These are phyloP conservation scores for Colletotrichum tofieldiae DNA, from an alignment of 2,329 filamentous ascomycete species.

Conservation along the genomic window DNA sequence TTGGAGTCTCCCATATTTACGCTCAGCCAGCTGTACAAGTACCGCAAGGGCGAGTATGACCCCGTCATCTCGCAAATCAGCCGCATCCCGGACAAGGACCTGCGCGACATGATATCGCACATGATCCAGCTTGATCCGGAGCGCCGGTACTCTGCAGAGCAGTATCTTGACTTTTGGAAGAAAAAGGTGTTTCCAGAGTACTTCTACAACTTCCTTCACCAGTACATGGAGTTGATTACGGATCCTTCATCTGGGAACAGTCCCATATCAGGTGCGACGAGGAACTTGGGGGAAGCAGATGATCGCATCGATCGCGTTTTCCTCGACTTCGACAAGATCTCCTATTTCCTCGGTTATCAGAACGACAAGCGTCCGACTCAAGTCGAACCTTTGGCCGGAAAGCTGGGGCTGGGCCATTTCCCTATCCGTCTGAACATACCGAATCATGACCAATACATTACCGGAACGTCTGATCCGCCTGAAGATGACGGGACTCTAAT, in stretches of 20 bases:
- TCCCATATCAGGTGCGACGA: conserved; percentile 76
- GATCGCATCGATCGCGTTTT: conserved; percentile 95
- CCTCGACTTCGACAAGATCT: conserved; percentile 97
- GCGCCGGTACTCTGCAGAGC: conserved; percentile 91
- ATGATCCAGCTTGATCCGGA: conserved; percentile 98
- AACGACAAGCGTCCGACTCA: conserved; percentile 48
- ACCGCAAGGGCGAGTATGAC: conserved; percentile 92
- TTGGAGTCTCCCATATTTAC: conserved; percentile 97
- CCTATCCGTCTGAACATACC: conserved; percentile 90
- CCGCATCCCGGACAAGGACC: conserved; percentile 89
- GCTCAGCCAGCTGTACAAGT: conserved; percentile 96
- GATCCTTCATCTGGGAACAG: conserved; percentile 87
- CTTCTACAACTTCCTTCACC: conserved; percentile 97
- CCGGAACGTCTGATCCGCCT: conserved; percentile 72
- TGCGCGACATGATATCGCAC: conserved; percentile 90
- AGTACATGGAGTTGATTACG: conserved; percentile 97
- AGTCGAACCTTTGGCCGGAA: conserved; percentile 56
- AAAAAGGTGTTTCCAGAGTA: conserved; percentile 94
- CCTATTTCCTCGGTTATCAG: conserved; percentile 87
- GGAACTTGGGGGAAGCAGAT: conserved; percentile 88
- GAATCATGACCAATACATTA: conserved; percentile 82
- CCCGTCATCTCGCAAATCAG: conserved; percentile 85
- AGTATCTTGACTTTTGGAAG: conserved; percentile 92
- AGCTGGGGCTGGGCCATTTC: conserved; percentile 75
- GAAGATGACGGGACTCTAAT: conserved; percentile 93